Percentiles rank a stretch among this genome's conserved stretches.
These are phyloP conservation scores for Trichosporon ovoides DNA, from an alignment of 1,284 basidiomycete species.

Conservation along the genomic window DNA sequence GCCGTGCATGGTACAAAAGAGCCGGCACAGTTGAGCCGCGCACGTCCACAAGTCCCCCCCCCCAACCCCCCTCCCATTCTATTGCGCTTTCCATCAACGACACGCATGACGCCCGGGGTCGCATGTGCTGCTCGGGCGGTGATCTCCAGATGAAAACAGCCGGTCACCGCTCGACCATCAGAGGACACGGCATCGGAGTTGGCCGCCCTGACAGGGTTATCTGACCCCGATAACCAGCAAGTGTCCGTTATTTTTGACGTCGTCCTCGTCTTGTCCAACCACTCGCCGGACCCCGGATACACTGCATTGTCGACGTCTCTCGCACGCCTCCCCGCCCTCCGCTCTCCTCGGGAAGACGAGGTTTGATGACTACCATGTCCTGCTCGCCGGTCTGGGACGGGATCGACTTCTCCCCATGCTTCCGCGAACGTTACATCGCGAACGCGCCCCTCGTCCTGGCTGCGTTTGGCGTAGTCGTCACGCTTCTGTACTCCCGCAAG, in stretches of 20 bases:
- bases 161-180: too few species aligned
- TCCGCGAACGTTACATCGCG: conserved; percentile 33
- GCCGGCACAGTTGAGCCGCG: too few species aligned
- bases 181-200: too few species aligned
- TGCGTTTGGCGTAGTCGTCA: conserved; percentile 21
- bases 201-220: too few species aligned
- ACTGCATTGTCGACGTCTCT: not conserved
- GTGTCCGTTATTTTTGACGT: not conserved
- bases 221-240: too few species aligned
- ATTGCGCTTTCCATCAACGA: too few species aligned
- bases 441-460: conserved; percentile 39
- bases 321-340: not conserved
- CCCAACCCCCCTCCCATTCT: too few species aligned
- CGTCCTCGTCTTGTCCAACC: not conserved
- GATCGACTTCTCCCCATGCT: conserved; percentile 48
- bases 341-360: not conserved
- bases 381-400: conserved; percentile 44
- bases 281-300: not conserved
- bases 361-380: not conserved
- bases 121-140: too few species aligned
- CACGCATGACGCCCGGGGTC: too few species aligned
- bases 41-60: too few species aligned
- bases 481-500: not conserved
- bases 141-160: too few species aligned
- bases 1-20: too few species aligned